Evolutionary conservation across 179 eudicot species (phyloP), one percentile per base, ranked within the genome.

Genomic region (Amaranthus tricolor): DNA sequence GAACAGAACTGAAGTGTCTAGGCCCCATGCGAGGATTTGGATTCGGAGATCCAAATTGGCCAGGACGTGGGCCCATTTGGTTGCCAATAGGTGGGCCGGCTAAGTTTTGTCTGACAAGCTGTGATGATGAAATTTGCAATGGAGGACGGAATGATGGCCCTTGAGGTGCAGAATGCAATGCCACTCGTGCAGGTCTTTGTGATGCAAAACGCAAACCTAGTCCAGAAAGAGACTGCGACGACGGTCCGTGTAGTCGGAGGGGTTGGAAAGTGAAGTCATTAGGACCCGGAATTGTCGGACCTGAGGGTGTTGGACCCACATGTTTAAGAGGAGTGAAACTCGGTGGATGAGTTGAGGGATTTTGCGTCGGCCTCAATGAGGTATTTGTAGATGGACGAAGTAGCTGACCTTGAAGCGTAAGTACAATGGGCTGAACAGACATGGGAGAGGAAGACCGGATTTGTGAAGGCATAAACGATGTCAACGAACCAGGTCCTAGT

Each of bases 201-300:
- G 77, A 73, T 69, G 79, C 60, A 31, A 80, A 81, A 51, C 78
- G 85, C 73, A 65, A 67, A 69, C 80, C 61, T 56, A 82, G 90
- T 84, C 91, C 83, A 52, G 79, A 73, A 54, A 11, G 72, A 43
- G 82, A 56, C 51, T 86, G 90, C 54, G 86, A 60, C 40, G 79
- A 77, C 53, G 83, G 82, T 79, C 77, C 80, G 31, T 79, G 92
- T 9, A 88, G 88, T 56, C 86, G 80, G 68, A 81, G 89, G 59
- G 92, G 97, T 77, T 88, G 93, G 83, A 89, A 94, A 68, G 97
- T 88, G 80, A 94, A 94, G 78, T 90, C 94, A 56, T 80, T 78
- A 6, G 91, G 81, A 77, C 77, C 85, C 21, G 86, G 84, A 57
- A 76, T 86, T 9, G 64, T 86, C 40, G 85, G 84, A 71, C 84